Evolutionary conservation across 1,284 basidiomycete species (phyloP), one percentile per base, ranked within the genome.

Genomic region (Fomitopsis schrenkii): DNA sequence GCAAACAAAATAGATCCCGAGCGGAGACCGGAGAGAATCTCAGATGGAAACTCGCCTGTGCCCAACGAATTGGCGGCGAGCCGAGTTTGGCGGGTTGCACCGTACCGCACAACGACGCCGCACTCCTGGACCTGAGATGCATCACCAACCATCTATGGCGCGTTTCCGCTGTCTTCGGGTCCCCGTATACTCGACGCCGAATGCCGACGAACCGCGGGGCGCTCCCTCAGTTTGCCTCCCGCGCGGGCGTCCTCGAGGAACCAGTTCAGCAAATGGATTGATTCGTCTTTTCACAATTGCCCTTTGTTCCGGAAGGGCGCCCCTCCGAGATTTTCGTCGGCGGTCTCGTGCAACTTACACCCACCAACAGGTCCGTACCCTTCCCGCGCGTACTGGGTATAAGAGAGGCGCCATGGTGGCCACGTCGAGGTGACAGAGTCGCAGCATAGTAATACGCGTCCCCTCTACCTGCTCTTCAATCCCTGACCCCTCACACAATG

Each of bases 161-260:
- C 28, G 28, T 33, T 50, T 33, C 9, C 48, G 48, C 8, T 26
- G 17, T 33, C 28, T n/a, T 30, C 15, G 28, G 26, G 30, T 50
- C 28, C 28, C 28, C 28, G 28, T n/a, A 50, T 15, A 35, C 52
- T 54, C 52, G 7, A 38, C 35, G 52, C 52, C 52, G 52, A 54
- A 35, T n/a, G 52, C 52, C 52, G 52, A 54, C 52, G 52, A 54
- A 54, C 52, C 52, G 52, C 52, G 52, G 52, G 52, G 52, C 52
- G 52, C 52, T 54, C 52, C 52, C 52, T 10, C 36, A 36, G 9
- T 19, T 40, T 36, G 52, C 38, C 38, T 40, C 38, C 38, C 14
- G 52, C 52, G 35, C 35, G 52, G 52, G 52, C 52, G 52, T 54
- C 52, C 52, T 54, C 52, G n/a, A 54, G 35, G 52, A 46, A n/a